Base-by-base conservation (phyloP, 768 basidiomycete species). In the Kwoniella newhampshirensis region DNA sequence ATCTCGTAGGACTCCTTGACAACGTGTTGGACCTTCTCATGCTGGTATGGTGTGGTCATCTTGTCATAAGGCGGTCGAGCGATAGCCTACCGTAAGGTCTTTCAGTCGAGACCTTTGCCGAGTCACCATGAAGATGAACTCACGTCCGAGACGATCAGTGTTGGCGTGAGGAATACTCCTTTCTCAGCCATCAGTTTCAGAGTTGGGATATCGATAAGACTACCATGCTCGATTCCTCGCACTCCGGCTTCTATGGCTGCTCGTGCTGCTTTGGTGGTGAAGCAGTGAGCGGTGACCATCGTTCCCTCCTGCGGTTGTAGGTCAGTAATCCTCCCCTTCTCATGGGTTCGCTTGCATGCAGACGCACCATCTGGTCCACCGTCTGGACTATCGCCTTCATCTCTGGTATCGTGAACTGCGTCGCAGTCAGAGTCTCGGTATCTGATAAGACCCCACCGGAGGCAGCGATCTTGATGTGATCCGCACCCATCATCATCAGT, bases 151-250 rank as follows among this genome's bases (percentile, higher is more conserved):
- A 55, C 32, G n/a, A 45, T 47, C 43, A 51, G 25, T 7, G 50
- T 40, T 9, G 50, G 50, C 8, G 50, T 51, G 21, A 9, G 25
- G 25, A 9, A 25, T 9, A 51, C 25, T 6, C 39, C 50, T 21
- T 51, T 36, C 36, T 51, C 23, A 9, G 50, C 50, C 50, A 51
- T 51, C 12, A 51, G 50, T 25, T 40, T 36, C 17, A 28, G 11
- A 15, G 50, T 51, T 35, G 8, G 9, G 11, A 18, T 36, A 40
- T 25, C 23, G 9, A 51, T 13, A 35, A 51, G 36, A 17, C 26
- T 25, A 8, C 50, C 50, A 26, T 51, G 50, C 39, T 51, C 50
- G 36, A 51, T 51, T 43, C 50, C 50, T 9, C 50, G 9, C 12
- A 40, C 36, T 7, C 50, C 50, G 17, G 11, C 50, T 18, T 36